These are phyloP conservation scores for Rhodofomes roseus DNA, from an alignment of 1,284 basidiomycete species.

Conservation along the genomic window DNA sequence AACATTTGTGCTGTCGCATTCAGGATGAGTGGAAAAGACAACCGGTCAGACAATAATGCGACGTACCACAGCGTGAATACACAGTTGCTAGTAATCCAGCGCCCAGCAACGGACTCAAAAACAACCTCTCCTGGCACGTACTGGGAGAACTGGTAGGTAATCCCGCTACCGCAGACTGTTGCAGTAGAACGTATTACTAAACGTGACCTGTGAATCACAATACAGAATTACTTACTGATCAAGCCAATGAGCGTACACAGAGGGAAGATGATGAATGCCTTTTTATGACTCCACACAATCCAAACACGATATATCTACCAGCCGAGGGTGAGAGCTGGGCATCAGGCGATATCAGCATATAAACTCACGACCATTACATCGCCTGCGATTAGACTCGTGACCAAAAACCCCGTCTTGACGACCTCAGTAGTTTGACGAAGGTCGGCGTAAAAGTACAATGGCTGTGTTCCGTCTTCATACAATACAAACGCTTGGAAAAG, in stretches of 20 bases:
- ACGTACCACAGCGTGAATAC: constrained; percentile 1
- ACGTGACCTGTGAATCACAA: constrained; percentile 1
- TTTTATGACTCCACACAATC: neutral
- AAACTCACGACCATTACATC: constrained; percentile 3
- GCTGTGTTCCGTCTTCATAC: neutral
- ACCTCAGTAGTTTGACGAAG: neutral
- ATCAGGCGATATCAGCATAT: neutral
- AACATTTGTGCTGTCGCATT: constrained; percentile 6
- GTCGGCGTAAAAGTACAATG: neutral
- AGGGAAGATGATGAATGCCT: constrained; percentile 10
- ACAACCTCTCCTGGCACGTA: constrained; percentile 7
- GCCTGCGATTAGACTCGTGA: neutral
- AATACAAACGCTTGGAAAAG: constrained; percentile 1
- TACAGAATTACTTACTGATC: too few species aligned
- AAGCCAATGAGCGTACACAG: neutral
- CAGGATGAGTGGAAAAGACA: too few species aligned
- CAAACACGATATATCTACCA: neutral
- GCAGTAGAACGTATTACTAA: constrained; percentile 8
- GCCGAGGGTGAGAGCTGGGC: too few species aligned
- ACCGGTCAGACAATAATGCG: too few species aligned
- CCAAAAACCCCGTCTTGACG: constrained; percentile 1
- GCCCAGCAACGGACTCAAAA: constrained; percentile 30
- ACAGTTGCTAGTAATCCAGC: constrained; percentile 25
- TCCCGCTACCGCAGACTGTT: neutral
- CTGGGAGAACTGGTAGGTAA: neutral